A percentile compares a stretch with the other conserved stretches of the same genome.
Evolutionary conservation across 2,329 filamentous ascomycete species (phyloP).

Genomic region (Epichloe hybrida): DNA sequence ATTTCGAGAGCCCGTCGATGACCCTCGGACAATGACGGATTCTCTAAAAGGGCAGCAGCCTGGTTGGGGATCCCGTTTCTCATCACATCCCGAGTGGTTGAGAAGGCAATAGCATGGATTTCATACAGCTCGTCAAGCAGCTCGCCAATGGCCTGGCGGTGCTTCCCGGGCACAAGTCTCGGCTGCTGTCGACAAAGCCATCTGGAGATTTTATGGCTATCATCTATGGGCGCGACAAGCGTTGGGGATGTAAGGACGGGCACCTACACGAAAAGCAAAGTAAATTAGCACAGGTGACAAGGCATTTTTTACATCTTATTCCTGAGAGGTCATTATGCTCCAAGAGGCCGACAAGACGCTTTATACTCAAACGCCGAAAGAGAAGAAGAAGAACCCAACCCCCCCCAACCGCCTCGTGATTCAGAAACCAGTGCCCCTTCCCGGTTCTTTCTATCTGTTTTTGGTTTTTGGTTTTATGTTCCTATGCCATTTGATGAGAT

Average conservation of each 20-base stretch:
- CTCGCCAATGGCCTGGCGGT: conserved; percentile 11
- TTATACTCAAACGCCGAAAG: no score
- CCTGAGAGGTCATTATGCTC: no score
- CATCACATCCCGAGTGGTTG: conserved; percentile 11
- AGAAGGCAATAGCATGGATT: conserved; percentile 15
- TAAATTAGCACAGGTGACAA: background rate
- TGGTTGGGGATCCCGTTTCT: conserved; percentile 15
- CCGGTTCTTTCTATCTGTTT: no score
- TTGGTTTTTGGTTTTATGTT: no score
- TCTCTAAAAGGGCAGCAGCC: conserved; percentile 17
- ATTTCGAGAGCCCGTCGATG: conserved; percentile 18
- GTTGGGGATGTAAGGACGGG: conserved; percentile 15
- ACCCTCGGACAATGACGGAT: conserved; percentile 11
- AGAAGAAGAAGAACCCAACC: no score
- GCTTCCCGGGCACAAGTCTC: conserved; percentile 13
- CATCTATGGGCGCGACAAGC: conserved; percentile 11
- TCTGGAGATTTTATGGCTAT: conserved; percentile 15
- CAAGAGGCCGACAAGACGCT: no score
- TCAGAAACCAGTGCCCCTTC: no score
- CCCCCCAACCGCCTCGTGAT: no score
- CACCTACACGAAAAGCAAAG: conserved; percentile 9
- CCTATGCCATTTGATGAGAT: no score
- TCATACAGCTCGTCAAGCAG: conserved; percentile 15
- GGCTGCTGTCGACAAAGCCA: conserved; percentile 18
- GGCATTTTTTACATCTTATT: background rate